These are phyloP conservation scores for Apophysomyces trapeziformis DNA, from an alignment of 371 early-diverging fungal genomes.

Conservation along the genomic window DNA sequence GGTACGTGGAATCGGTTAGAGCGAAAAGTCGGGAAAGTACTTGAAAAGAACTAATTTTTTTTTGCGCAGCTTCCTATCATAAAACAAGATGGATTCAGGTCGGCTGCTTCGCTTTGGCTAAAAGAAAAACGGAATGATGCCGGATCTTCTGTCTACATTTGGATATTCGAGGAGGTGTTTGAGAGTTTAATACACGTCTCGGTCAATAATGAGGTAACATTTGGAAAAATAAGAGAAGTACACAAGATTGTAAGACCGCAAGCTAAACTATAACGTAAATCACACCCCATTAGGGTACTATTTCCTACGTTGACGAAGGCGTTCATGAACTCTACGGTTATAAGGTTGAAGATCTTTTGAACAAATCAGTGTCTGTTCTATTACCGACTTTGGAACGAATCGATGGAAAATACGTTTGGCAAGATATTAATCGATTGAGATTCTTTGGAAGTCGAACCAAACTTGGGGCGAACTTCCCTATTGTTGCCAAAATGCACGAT, in stretches of 20 bases:
- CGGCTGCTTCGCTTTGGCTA: conserved; percentile 72
- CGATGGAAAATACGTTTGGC: conserved; percentile 8
- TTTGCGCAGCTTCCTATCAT: conserved; percentile 60
- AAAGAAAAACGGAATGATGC: conserved; percentile 61
- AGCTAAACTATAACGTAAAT: not conserved
- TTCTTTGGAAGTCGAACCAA: conserved; percentile 67
- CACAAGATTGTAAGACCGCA: not conserved
- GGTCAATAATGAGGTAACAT: conserved; percentile 34
- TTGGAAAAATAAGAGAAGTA: conserved; percentile 6
- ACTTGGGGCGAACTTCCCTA: conserved; percentile 62
- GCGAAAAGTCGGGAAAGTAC: not conserved
- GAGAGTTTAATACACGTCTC: conserved; percentile 52
- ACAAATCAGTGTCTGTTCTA: conserved; percentile 43
- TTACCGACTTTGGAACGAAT: conserved; percentile 46
- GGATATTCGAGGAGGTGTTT: conserved; percentile 75
- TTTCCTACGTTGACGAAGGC: conserved; percentile 54
- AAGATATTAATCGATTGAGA: conserved; percentile 53
- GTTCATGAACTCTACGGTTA: conserved; percentile 63
- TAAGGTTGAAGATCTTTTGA: conserved; percentile 49
- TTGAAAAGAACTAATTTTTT: not conserved
- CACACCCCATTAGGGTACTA: conserved; percentile 46
- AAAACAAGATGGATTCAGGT: conserved; percentile 60
- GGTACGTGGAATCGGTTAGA: conserved; percentile 43
- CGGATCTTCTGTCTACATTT: conserved; percentile 63
- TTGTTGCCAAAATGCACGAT: conserved; percentile 55